phyloP scores from a whole-genome alignment of 768 basidiomycete species.

The Melanogaster broomeanus region DNA sequence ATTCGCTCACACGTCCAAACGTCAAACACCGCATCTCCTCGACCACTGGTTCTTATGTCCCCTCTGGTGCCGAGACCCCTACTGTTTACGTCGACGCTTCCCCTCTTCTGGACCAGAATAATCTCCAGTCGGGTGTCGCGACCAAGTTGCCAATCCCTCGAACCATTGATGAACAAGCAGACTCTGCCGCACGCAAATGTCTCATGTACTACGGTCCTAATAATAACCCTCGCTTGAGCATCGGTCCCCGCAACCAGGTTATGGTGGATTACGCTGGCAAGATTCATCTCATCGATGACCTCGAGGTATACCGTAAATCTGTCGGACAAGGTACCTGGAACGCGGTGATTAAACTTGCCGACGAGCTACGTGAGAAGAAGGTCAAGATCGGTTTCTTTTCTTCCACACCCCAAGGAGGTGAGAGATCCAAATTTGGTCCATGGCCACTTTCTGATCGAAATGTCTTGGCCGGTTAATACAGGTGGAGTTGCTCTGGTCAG shows the following conservation, averaged over 20 bases:
- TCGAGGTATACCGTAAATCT: slow-evolving; percentile 74
- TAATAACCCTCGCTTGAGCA: slow-evolving; percentile 82
- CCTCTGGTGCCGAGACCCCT: slow-evolving; percentile 77
- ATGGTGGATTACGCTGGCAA: slow-evolving; percentile 85
- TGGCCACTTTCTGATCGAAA: slow-evolving; percentile 25
- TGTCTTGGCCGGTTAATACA: slow-evolving; percentile 30
- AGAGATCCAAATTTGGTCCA: slow-evolving; percentile 21
- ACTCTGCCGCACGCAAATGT: slow-evolving; percentile 83
- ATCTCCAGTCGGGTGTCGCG: slow-evolving; percentile 45
- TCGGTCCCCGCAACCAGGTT: slow-evolving; percentile 85
- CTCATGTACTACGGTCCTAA: slow-evolving; percentile 81
- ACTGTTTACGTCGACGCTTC: slow-evolving; percentile 63
- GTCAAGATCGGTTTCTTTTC: slow-evolving; percentile 93
- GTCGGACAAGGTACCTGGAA: slow-evolving; percentile 79
- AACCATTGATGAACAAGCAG: slow-evolving; percentile 82
- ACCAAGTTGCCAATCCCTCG: slow-evolving; percentile 71
- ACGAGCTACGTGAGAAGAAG: slow-evolving; percentile 84
- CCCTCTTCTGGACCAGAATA: slow-evolving; percentile 45
- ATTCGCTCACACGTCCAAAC: slow-evolving; percentile 76
- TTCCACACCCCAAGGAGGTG: slow-evolving; percentile 92
- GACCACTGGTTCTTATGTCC: slow-evolving; percentile 74
- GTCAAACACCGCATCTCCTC: slow-evolving; percentile 83
- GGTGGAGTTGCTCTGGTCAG: slow-evolving; percentile 92
- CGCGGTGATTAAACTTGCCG: slow-evolving; percentile 76
- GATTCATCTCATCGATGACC: slow-evolving; percentile 82